Evolutionary conservation across 495 filamentous ascomycete genomes (phyloP), one percentile per base, ranked within the genome.

Genomic region (Neurospora hispaniola): DNA sequence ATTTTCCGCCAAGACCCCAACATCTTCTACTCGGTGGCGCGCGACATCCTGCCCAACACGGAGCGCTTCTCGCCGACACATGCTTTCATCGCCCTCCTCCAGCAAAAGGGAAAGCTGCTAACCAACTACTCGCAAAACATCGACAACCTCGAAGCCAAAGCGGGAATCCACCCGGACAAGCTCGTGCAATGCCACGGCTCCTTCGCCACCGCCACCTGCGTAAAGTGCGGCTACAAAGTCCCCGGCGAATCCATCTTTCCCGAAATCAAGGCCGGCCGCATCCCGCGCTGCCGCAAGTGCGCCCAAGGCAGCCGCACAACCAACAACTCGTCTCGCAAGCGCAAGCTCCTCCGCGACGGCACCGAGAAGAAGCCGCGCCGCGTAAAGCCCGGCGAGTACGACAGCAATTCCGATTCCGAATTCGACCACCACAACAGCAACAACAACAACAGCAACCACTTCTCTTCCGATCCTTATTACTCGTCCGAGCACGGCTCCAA

Each of bases 111-210:
- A 27, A 97, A 97, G 78, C 88, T 99, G 23, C 86, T 98, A 69
- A 98, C 94, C 38, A 97, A 98, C 81, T 99, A 97, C 82, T 96
- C 95, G 3, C 96, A 99, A 80, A 99, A 99, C 79, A 99, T 99
- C 76, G 96, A 99, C 84, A 98, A 98, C 77, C 91, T 99, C 69
- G 96, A 99, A 79, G 89, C 88, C 42, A 90, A 92, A 72, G 96
- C 95, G 2, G 96, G 96, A 16, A 94, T 99, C 69, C 78, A 81
- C 7, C 85, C 89, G 0, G 91, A 94, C 43, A 97, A 97, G 73
- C 89, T 99, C 12, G 90, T 99, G 27, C 96, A 99, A 80, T 98
- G 96, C 78, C 96, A 99, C 75, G 96, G 96, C 70, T 96, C 92
- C 14, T 99, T 97, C 79, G 96, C 95, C 11, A 95, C 90, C 10